Evolutionary conservation across 176 grass and related monocot genomes (phyloP).

Genomic region (Coix lacrymajobi): DNA sequence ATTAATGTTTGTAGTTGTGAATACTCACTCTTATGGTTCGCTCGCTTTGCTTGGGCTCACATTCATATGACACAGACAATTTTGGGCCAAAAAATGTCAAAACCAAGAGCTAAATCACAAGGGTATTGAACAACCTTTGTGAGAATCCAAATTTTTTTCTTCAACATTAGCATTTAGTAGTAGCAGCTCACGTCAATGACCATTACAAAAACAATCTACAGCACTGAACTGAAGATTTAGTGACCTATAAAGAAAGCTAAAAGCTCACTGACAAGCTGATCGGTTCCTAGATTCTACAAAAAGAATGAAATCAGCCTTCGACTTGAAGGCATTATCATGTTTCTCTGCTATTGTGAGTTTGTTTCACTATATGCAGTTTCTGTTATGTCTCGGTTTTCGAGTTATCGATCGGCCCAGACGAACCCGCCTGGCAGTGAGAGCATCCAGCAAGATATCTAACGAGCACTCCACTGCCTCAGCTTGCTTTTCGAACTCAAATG

Average conservation of each 20-base stretch:
- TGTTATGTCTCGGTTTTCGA: slow-evolving; percentile 61
- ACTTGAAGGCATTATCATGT: background rate
- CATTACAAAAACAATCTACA: background rate
- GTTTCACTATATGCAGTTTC: slow-evolving; percentile 62
- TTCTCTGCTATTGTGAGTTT: background rate
- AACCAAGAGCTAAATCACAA: too few relatives aligned
- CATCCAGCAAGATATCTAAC: slow-evolving; percentile 68
- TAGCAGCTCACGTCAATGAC: background rate
- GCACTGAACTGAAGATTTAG: background rate
- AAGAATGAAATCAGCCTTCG: slow-evolving; percentile 4
- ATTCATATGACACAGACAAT: too few relatives aligned
- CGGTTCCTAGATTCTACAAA: slow-evolving; percentile 18
- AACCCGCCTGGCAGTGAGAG: slow-evolving; percentile 59
- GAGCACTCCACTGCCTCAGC: slow-evolving; percentile 62
- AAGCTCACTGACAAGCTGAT: background rate
- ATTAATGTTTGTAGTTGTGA: too few relatives aligned
- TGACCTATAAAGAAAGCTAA: background rate
- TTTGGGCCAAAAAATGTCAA: too few relatives aligned
- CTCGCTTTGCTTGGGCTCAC: too few relatives aligned
- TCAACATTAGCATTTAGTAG: background rate
- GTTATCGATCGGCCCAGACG: slow-evolving; percentile 71
- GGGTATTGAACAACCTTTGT: too few relatives aligned
- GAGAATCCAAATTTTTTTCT: background rate
- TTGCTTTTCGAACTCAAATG: slow-evolving; percentile 61
- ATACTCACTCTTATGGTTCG: too few relatives aligned